phyloP scores from a whole-genome alignment of 306 rosid genomes.

The Dicorynia guianensis region DNA sequence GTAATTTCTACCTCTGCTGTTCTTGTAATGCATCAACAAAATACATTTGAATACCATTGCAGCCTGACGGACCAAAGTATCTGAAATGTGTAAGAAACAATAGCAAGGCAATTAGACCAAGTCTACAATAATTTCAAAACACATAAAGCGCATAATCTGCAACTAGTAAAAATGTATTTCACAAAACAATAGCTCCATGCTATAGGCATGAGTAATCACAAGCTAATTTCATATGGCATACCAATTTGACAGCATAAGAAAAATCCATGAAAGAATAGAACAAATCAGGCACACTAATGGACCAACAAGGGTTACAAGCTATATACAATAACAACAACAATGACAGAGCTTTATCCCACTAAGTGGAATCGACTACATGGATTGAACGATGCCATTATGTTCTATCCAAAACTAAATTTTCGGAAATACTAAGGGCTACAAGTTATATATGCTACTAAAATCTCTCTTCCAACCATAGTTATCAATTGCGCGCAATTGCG shows the following conservation, averaged over 20 bases:
- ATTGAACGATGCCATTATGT: too few species aligned
- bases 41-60: constrained; percentile 85
- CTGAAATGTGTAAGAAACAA: constrained; percentile 59
- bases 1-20: constrained; percentile 88
- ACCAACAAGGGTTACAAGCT: constrained; percentile 14
- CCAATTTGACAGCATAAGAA: background rate
- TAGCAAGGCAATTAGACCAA: constrained; percentile 26
- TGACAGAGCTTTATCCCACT: too few species aligned
- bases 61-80: constrained; percentile 92
- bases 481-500: too few species aligned
- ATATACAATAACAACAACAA: too few species aligned
- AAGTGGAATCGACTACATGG: too few species aligned
- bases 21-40: constrained; percentile 87
- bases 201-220: background rate
- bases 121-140: constrained; percentile 16
- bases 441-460: background rate
- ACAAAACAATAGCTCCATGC: background rate
- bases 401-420: too few species aligned
- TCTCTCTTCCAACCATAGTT: background rate
- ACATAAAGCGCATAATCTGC: constrained; percentile 10
- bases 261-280: constrained; percentile 13
- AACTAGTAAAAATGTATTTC: constrained; percentile 9
- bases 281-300: constrained; percentile 12
- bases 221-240: background rate
- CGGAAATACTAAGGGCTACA: too few species aligned